These are phyloP conservation scores for Begonia peltatifolia DNA, from an alignment of 306 rosid genomes.

Conservation along the genomic window DNA sequence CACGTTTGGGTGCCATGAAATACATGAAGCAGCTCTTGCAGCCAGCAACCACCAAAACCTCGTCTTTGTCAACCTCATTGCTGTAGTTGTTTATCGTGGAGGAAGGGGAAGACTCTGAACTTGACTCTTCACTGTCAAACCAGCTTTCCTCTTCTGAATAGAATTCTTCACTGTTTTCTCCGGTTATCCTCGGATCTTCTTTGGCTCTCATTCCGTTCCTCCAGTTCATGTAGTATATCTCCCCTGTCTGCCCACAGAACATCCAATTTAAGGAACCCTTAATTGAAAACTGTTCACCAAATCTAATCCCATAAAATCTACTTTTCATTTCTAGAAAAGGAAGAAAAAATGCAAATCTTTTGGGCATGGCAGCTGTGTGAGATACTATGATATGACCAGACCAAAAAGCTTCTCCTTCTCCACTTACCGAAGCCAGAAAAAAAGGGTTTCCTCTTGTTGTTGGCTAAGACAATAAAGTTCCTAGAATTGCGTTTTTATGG, in stretches of 20 bases:
- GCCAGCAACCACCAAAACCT: slow-evolving; percentile 89
- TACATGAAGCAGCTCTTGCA: slow-evolving; percentile 97
- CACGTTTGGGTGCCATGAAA: slow-evolving; percentile 90
- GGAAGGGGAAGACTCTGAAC: slow-evolving; percentile 48
- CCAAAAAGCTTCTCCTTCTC: no score
- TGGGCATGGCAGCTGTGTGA: no score
- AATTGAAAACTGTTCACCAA: no score
- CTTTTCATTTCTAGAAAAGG: no score
- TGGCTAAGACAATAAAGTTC: no score
- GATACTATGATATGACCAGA: no score
- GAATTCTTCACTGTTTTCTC: slow-evolving; percentile 20
- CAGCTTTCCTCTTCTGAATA: slow-evolving; percentile 54
- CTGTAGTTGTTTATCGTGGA: background rate
- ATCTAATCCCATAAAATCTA: no score
- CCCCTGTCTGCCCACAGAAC: slow-evolving; percentile 57
- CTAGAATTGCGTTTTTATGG: no score
- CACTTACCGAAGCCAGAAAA: no score
- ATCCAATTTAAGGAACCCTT: no score
- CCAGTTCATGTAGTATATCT: slow-evolving; percentile 92
- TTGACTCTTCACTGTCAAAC: slow-evolving; percentile 72
- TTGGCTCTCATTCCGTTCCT: slow-evolving; percentile 85
- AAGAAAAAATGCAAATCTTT: no score
- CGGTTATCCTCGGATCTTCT: slow-evolving; percentile 64
- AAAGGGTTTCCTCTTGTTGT: no score
- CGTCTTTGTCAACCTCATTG: slow-evolving; percentile 3